Base-by-base conservation (phyloP, 495 filamentous ascomycete genomes). In the Cercophora scortea region DNA sequence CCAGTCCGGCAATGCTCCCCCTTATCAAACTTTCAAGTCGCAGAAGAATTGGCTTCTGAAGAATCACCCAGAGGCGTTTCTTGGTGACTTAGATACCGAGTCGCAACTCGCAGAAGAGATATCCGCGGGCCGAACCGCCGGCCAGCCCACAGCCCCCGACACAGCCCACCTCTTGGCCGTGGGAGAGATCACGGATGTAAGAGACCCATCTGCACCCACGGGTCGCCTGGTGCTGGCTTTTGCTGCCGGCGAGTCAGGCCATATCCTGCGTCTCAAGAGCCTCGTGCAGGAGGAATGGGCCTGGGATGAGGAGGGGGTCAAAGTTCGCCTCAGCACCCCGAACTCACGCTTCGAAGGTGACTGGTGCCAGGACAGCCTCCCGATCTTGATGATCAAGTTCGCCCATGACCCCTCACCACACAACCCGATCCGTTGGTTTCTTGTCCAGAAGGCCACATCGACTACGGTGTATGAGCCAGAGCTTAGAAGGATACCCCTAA, bases 311-410 rank as follows among this genome's bases (percentile, higher is more conserved):
- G 53, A 71, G 16, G 66, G 65, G 13, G 57, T 71, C 9, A 70
- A 55, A 13, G 39, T 82, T 12, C 55, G 61, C 34, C 57, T 78
- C 8, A 55, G 55, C 25, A 52, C 58, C 10, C 57, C 65, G 12
- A 76, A 65, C 15, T 15, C 51, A 12, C 44, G 41, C n/a, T 42
- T 57, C 10, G 40, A 56, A 10, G 61, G 61, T 7, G 65, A 86
- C 62, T 86, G 83, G 81, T 66, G 58, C 35, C 77, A 76, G 16
- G 73, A 73, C 46, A 74, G 76, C 10, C 72, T 71, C 11, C 78
- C 82, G 7, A 83, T 94, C 52, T 77, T 75, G 41, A 79, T 88
- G 60, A 67, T 95, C 32, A 79, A 79, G 57, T 89, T 86, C 63
- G 76, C 81, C 15, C 64, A 76, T 38, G 66, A 79, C 36, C 42